Evolutionary conservation across 495 filamentous ascomycete genomes (phyloP), one percentile per base, ranked within the genome.

Genomic region (Podospora conica): DNA sequence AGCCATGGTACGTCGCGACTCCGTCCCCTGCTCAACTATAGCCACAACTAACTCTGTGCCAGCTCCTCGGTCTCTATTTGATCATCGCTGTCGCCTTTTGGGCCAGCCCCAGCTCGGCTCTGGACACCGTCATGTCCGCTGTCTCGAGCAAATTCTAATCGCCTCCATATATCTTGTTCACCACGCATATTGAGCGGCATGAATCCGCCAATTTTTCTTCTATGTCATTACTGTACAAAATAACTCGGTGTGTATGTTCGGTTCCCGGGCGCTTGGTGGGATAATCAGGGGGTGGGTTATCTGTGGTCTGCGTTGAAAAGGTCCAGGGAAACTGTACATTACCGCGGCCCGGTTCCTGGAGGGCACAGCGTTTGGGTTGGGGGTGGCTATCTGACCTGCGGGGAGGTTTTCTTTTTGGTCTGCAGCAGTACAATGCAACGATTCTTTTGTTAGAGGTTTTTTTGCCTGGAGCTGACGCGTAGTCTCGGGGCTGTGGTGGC

Each of bases 21-120:
- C 31, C 60, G 27, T 56, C 9, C 25, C 21, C 10, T 12, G 55
- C 2, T 2, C 18, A 64, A 31, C 5, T 3, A 18, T 10, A 21
- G 53, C 61, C 21, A 29, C 40, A 29, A 28, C 24, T n/a, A 20
- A 28, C 29, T 18, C 66, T 18, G 1, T 9, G 27, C 29, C 65
- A 83, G 82, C 69, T 86, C 11, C 75, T 85, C 64, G 80, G 82
- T 33, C 75, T 86, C 67, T 94, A 96, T 67, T 71, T 88, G 55
- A 96, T 97, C 66, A 92, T 96, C 62, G 93, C 91, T 0, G 78
- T 96, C 23, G 93, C 92, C 9, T 97, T 96, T 79, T 93, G 88
- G 71, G 91, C 93, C 61, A 95, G 94, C 67, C 93, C 93, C 7
- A 88, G 92, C 68, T 81, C 87, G 68, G 81, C 82, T 9, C 62